Base-by-base conservation (phyloP, 768 basidiomycete genomes). In the Gloeostereum incarnatum region DNA sequence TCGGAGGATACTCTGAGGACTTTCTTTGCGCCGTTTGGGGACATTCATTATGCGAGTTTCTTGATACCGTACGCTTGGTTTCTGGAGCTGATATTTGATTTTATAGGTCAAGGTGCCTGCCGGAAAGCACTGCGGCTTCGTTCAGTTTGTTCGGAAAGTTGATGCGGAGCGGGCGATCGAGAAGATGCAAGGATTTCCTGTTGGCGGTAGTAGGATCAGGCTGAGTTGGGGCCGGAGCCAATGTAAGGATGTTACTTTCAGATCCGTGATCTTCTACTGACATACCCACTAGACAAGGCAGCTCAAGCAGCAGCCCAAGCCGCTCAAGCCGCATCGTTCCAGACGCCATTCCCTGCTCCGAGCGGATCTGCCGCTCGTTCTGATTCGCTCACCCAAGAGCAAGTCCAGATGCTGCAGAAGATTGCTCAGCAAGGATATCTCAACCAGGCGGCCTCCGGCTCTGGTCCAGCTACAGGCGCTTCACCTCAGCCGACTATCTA, bases 151-250 rank as follows among this genome's bases (percentile, higher is more conserved):
- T 19, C 74, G 81, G 46, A 91, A 94, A 59, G 77, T 75, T 7
- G 92, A 96, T 58, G 92, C 92, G 8, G 90, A 93, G 57, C 70
- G 75, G 25, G 90, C 91, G 6, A 96, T 96, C 44, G 86, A 91
- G 61, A 90, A 88, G 61, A 92, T 94, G 91, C 91, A 94, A 64
- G 91, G 90, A 18, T 94, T 92, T 55, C 89, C 90, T 3, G 81
- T 96, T 46, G 90, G 88, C 23, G 92, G 92, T 11, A 90, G 89
- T 46, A 71, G 87, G 50, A 91, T 96, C 47, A 73, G 92, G 24
- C 61, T 94, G 45, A 89, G 86, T 52, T 96, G 92, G 92, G 92
- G 92, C 29, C 70, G 91, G 33, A 89, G 85, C 59, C 90, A 93
- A 73, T 90, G 88, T 90, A 41, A 31, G 78, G 67, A 13, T 19